Percentiles rank a stretch among this genome's conserved stretches.
These are phyloP conservation scores for Zoysia pacifica DNA, from an alignment of 176 grass and related monocot species.

Conservation along the genomic window DNA sequence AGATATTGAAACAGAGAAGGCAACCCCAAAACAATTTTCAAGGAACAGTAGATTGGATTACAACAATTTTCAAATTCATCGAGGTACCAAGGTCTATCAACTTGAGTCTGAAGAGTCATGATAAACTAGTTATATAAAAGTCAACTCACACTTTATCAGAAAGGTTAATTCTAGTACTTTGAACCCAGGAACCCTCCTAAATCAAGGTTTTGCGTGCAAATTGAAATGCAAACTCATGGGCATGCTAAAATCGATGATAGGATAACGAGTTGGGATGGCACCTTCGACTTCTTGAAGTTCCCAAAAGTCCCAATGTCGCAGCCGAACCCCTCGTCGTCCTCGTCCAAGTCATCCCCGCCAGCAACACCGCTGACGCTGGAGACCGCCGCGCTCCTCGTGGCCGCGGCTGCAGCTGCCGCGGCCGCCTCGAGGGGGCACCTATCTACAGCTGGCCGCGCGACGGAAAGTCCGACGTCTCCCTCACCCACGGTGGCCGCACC, in stretches of 20 bases:
- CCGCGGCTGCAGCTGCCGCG: conserved; percentile 33
- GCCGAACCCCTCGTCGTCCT: conserved; percentile 63
- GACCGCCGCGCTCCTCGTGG: conserved; percentile 34
- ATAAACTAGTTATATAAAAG: background rate
- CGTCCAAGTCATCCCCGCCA: conserved; percentile 50
- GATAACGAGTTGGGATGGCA: conserved; percentile 24
- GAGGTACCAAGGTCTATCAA: background rate
- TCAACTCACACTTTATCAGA: background rate
- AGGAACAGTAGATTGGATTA: background rate
- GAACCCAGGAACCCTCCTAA: background rate
- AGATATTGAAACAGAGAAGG: background rate
- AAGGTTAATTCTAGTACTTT: background rate
- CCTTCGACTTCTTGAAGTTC: conserved; percentile 70
- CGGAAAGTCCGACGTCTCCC: background rate
- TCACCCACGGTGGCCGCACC: background rate
- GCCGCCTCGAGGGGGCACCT: conserved; percentile 58
- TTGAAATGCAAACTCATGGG: background rate
- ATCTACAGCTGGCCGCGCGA: conserved; percentile 36
- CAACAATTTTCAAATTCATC: background rate
- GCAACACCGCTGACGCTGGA: conserved; percentile 34
- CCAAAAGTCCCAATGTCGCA: conserved; percentile 61
- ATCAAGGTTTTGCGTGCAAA: background rate
- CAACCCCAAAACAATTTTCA: background rate
- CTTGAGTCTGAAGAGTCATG: background rate
- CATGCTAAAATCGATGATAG: background rate